Conservation (phyloP, 1,284 basidiomycete species). For the Rhodotorula sp. region DNA sequence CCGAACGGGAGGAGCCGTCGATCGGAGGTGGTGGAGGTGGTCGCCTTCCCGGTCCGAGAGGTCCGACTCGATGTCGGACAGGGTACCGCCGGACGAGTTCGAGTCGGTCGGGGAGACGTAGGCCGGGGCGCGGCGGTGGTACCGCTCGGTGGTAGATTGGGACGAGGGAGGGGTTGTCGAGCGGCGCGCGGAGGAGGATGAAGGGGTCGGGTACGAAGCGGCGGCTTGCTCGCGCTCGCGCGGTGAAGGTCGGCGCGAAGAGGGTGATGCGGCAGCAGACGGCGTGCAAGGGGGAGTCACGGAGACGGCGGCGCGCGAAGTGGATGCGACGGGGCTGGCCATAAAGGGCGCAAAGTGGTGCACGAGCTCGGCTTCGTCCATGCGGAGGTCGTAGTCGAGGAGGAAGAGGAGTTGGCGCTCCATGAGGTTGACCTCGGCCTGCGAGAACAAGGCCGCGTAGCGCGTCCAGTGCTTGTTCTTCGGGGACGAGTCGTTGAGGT, state of each 20-base stretch:
- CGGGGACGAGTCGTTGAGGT: constrained; percentile 67
- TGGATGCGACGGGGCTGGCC: constrained; percentile 52
- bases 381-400: constrained; percentile 82
- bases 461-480: constrained; percentile 92
- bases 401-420: constrained; percentile 87
- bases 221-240: constrained; percentile 1
- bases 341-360: constrained; percentile 44
- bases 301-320: constrained; percentile 52
- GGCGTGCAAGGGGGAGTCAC: constrained; percentile 1
- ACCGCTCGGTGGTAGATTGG: constrained; percentile 1
- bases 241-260: background rate
- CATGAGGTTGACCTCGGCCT: constrained; percentile 81
- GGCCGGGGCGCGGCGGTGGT: background rate
- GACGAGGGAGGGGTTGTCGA: background rate
- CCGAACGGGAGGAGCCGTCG: background rate
- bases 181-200: constrained; percentile 2
- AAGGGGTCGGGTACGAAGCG: constrained; percentile 13
- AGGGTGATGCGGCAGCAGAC: background rate
- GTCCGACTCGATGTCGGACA: constrained; percentile 32
- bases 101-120: constrained; percentile 28
- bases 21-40: background rate
- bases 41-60: constrained; percentile 23
- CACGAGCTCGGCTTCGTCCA: constrained; percentile 72
- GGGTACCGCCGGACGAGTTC: constrained; percentile 30
- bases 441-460: constrained; percentile 68